phyloP scores from a whole-genome alignment of 2,329 filamentous ascomycete species.

The Immersiporthe knoxdaviesiana region DNA sequence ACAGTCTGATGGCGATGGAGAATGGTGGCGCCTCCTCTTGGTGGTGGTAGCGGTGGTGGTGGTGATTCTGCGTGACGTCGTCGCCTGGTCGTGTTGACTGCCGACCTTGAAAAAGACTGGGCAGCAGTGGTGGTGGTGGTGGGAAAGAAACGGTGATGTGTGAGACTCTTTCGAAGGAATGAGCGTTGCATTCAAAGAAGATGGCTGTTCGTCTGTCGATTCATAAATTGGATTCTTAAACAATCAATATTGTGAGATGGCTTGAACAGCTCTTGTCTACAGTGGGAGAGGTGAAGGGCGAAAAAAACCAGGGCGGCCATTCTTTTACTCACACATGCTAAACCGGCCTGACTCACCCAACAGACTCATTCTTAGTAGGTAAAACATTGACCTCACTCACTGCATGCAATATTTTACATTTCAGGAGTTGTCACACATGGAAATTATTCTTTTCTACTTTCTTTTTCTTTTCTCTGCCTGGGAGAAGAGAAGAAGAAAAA shows the following conservation, averaged over 20 bases:
- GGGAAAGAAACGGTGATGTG: background rate
- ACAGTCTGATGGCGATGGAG: background rate
- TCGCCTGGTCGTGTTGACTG: background rate
- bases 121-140: too few species aligned
- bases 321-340: background rate
- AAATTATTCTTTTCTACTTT: background rate
- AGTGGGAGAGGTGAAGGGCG: background rate
- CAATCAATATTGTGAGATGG: background rate
- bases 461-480: background rate
- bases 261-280: background rate
- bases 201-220: background rate
- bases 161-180: background rate
- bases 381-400: background rate
- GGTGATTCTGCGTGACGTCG: background rate
- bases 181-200: background rate
- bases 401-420: too few species aligned
- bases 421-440: too few species aligned
- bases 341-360: slow-evolving; percentile 10
- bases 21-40: background rate
- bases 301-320: background rate
- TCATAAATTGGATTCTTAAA: background rate
- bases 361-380: background rate
- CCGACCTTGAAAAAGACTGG: background rate
- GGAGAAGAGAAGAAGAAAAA: background rate
- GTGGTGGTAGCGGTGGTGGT: too few species aligned